Conservation (phyloP, 371 early-diverging fungal genomes). For the Zancudomyces culisetae region DNA sequence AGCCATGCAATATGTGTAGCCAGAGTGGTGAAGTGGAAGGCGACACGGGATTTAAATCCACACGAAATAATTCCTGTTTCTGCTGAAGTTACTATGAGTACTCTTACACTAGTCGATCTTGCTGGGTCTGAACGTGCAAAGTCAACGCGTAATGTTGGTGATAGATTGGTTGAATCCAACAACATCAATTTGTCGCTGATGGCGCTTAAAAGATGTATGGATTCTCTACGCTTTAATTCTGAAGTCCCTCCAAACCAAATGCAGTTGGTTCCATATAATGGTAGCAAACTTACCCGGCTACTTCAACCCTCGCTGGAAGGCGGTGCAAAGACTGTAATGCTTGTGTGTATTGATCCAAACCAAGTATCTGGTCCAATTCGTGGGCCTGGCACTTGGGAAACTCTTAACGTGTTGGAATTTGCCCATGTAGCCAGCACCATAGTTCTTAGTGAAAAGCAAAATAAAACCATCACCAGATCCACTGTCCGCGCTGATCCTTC, state of each 20-base stretch:
- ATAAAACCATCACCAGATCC: slow-evolving; percentile 5
- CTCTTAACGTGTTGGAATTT: slow-evolving; percentile 50
- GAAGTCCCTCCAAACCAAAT: background rate
- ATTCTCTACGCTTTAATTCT: slow-evolving; percentile 34
- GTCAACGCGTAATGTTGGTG: slow-evolving; percentile 61
- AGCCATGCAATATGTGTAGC: slow-evolving; percentile 56
- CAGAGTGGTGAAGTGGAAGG: slow-evolving; percentile 35
- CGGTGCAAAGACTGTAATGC: slow-evolving; percentile 42
- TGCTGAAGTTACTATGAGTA: slow-evolving; percentile 20
- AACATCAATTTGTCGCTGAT: slow-evolving; percentile 87
- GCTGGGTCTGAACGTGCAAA: slow-evolving; percentile 88
- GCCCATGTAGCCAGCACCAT: slow-evolving; percentile 43
- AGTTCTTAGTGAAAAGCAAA: slow-evolving; percentile 27
- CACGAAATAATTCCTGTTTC: slow-evolving; percentile 23
- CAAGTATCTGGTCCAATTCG: slow-evolving; percentile 15
- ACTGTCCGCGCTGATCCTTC: background rate
- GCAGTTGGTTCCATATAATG: slow-evolving; percentile 47
- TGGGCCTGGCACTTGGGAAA: slow-evolving; percentile 15
- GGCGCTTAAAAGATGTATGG: slow-evolving; percentile 80
- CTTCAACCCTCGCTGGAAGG: slow-evolving; percentile 47
- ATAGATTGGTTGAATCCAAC: slow-evolving; percentile 75
- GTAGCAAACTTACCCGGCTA: slow-evolving; percentile 46
- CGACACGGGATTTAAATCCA: slow-evolving; percentile 27
- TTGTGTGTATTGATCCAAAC: slow-evolving; percentile 48
- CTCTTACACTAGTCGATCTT: slow-evolving; percentile 76